Percentiles rank a stretch among this genome's conserved stretches.
Evolutionary conservation across 352 stramenopile species (phyloP).

Genomic region (Blastocystis sp.): DNA sequence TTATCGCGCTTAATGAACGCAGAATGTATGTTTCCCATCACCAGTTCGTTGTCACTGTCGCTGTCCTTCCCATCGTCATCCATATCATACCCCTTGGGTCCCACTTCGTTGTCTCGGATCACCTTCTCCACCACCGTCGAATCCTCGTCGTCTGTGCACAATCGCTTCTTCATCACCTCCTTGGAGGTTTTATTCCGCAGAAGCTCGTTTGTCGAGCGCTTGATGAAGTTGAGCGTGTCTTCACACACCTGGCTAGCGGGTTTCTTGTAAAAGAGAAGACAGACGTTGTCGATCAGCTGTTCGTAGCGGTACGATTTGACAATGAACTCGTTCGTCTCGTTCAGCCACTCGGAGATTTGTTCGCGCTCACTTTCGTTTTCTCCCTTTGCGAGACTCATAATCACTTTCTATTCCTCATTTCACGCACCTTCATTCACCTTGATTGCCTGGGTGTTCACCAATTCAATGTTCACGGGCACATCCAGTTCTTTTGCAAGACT

Average conservation of each 20-base stretch:
- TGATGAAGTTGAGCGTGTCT: constrained; percentile 46
- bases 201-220: constrained; percentile 45
- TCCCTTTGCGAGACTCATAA: constrained; percentile 32
- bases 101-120: constrained; percentile 31
- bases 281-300: constrained; percentile 38
- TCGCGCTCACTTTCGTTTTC: constrained; percentile 15
- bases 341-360: constrained; percentile 48
- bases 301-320: constrained; percentile 44
- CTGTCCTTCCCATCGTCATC: constrained; percentile 30
- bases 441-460: constrained; percentile 38
- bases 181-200: constrained; percentile 55
- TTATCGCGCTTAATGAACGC: background rate
- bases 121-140: constrained; percentile 5
- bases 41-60: constrained; percentile 29
- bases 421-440: background rate
- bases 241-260: constrained; percentile 32
- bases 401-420: constrained; percentile 46
- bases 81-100: constrained; percentile 11
- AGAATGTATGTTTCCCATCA: constrained; percentile 3
- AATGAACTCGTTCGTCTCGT: constrained; percentile 53
- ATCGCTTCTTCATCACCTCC: constrained; percentile 44
- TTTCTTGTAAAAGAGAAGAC: constrained; percentile 54
- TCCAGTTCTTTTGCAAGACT: constrained; percentile 53
- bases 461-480: constrained; percentile 42
- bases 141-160: constrained; percentile 32